Base-by-base conservation (phyloP, 2,329 filamentous ascomycete genomes). In the Talaromyces sp. region DNA sequence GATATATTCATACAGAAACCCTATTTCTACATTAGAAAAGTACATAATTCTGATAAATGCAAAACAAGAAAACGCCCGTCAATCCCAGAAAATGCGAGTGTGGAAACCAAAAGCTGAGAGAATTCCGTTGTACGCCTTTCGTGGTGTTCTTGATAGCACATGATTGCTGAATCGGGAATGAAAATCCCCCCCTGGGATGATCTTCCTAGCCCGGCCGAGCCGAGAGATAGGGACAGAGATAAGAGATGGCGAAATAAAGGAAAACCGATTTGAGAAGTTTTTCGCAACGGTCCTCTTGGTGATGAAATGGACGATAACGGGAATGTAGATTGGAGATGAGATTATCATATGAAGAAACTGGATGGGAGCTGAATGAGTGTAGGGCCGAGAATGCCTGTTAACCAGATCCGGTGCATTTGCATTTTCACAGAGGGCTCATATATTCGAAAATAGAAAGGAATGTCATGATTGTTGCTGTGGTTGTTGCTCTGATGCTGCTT, bases 131-230 rank as follows among this genome's bases (percentile, higher is more conserved):
- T n/a, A 25, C n/a, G 7, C 15, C 21, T 4, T 13, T 21, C 17
- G 19, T 33, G 45, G n/a, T 33, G 28, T 54, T 35, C 9, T 36
- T 28, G 56, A 58, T 51, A 54, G 58, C 58, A 56, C 46, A 40
- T 19, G 37, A 17, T 58, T 60, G 48, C 58, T 57, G n/a, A 58
- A 60, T 58, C 39, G 54, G 58, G 58, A 53, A 60, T 60, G 51
- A 17, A 45, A 48, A 58, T 57, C 53, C 59, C 37, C 22, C 21
- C n/a, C n/a, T n/a, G n/a, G 25, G 11, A 21, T 11, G 25, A 43
- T 43, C 52, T 9, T 48, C 10, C 5, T 35, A 17, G 2, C 13
- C 28, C 45, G 5, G 17, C 3, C 28, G 10, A 10, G 33, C n/a
- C 17, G 45, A 19, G 25, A 48, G 5, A 48, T 19, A 15, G 45